Evolutionary conservation across 1,139 yeast species (phyloP).

Genomic region (Kazachstania sp.): DNA sequence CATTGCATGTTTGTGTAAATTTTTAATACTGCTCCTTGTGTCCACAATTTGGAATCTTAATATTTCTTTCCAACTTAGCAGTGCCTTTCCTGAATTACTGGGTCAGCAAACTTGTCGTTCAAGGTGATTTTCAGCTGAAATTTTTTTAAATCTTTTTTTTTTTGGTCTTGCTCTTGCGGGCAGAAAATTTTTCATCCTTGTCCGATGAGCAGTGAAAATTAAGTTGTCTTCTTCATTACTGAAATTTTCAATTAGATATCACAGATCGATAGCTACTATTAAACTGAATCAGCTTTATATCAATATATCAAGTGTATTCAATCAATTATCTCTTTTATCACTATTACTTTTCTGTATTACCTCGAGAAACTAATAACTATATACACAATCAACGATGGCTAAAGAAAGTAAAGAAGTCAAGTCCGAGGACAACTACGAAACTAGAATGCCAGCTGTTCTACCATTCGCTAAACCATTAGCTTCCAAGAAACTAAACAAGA

Average conservation of each 20-base stretch:
- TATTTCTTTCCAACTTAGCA: too few species aligned
- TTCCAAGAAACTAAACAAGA: slow-evolving; percentile 90
- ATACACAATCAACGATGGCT: slow-evolving; percentile 11
- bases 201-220: slow-evolving; percentile 8
- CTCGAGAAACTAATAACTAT: background rate
- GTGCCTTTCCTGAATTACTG: too few species aligned
- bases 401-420: slow-evolving; percentile 33
- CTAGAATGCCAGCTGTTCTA: slow-evolving; percentile 79
- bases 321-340: background rate
- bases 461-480: slow-evolving; percentile 95
- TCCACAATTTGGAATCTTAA: too few species aligned
- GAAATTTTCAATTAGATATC: background rate
- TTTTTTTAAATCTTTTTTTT: too few species aligned
- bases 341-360: background rate
- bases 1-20: too few species aligned
- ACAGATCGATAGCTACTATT: background rate
- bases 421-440: slow-evolving; percentile 77
- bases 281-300: background rate
- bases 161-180: too few species aligned
- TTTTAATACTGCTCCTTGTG: too few species aligned
- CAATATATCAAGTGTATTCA: background rate
- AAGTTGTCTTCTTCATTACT: background rate
- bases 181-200: slow-evolving; percentile 7
- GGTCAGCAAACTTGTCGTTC: background rate
- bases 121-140: background rate